Base-by-base conservation (phyloP, 495 filamentous ascomycete species). In the Xylaria sp. region DNA sequence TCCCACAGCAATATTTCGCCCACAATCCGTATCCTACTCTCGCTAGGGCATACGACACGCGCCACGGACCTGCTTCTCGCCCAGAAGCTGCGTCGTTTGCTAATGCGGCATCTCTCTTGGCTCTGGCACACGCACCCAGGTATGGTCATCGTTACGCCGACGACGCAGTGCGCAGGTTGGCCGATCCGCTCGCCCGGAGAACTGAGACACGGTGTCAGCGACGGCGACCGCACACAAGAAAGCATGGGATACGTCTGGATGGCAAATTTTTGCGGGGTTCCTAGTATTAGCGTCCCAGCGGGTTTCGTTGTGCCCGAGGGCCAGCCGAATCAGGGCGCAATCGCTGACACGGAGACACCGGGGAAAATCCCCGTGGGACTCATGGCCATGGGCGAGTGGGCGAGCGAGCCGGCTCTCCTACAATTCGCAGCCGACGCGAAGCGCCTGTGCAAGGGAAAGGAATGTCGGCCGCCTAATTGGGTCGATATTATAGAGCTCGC, bases 181-280 rank as follows among this genome's bases (percentile, higher is more conserved):
- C 85, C 85, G 70, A 85, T 88, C 3, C 77, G 84, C 0, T 80
- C 77, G 19, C 88, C 90, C 67, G 61, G 46, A 4, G 84, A 83
- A 70, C 81, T 94, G 15, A 82, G 79, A n/a, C 84, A 85, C 33
- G 94, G 93, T 0, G 74, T 94, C 21, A 91, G 88, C 21, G 90
- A 97, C 79, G 90, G 86, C 1, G 90, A 93, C 74, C 85, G 79
- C 61, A 91, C 88, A 29, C 79, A 96, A 21, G 80, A 90, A 59
- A 93, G 86, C 74, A 97, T 97, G 93, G 90, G 92, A 80, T 97
- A 93, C 80, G 90, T 91, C 19, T 97, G 91, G 88, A 71, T 97
- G 73, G 93, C 92, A 14, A 97, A 97, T 77, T 94, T 97, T 74
- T 88, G 84, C 15, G 93, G 93, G 0, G 85, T 89, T 73, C 93